Conservation (phyloP, 306 rosid genomes). For the Astragalus glycyphyllos region DNA sequence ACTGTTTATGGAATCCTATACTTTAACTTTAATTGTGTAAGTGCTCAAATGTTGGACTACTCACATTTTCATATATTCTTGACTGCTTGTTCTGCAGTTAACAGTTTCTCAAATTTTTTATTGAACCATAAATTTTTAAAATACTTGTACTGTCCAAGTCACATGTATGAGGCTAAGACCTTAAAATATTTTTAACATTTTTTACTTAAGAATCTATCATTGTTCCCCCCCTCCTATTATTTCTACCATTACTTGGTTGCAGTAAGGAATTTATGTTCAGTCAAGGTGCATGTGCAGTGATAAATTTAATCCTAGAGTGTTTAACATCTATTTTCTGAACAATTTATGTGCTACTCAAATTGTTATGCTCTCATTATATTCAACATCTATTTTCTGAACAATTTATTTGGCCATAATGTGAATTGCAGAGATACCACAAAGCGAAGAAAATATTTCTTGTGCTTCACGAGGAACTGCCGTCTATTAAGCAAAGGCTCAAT, state of each 20-base stretch:
- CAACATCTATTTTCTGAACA: constrained; percentile 24
- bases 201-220: constrained; percentile 18
- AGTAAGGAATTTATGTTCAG: constrained; percentile 19
- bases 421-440: constrained; percentile 77
- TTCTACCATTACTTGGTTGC: constrained; percentile 15
- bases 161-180: background rate
- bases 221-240: background rate
- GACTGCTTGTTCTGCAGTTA: constrained; percentile 31
- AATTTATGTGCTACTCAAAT: constrained; percentile 20
- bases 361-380: constrained; percentile 16
- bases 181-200: background rate
- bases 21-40: no score
- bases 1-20: no score
- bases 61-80: constrained; percentile 12
- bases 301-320: constrained; percentile 18
- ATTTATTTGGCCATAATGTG: constrained; percentile 28
- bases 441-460: no score
- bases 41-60: no score
- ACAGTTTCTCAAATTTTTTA: constrained; percentile 27
- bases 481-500: constrained; percentile 67
- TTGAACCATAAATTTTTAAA: background rate
- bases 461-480: constrained; percentile 51
- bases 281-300: constrained; percentile 23
- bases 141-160: constrained; percentile 1
- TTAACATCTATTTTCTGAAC: no score